Base-by-base conservation (phyloP, 106 monocot species). In the Chionographis japonica region DNA sequence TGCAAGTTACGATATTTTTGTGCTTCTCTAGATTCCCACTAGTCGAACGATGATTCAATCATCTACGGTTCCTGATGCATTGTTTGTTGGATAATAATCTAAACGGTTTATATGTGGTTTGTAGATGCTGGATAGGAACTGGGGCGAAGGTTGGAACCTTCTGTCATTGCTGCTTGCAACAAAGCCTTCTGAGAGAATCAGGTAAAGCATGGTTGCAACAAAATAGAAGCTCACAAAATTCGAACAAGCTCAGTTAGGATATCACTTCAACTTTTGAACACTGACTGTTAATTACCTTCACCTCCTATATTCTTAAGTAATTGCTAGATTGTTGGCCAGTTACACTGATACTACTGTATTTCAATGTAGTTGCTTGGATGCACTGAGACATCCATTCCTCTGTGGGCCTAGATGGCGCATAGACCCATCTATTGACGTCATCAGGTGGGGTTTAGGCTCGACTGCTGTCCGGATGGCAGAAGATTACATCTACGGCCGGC, bases 111-210 rank as follows among this genome's bases (percentile, higher is more conserved):
- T 27, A 27, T 27, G 27, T 27, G 27, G 27, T 27, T 27, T 6
- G 9, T 68, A 97, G 97, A 97, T 97, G 70, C 63, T 97, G 51
- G 97, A 97, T 73, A 84, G 92, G 58, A 86, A 92, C 46, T 97
- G 97, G 92, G 97, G 97, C 73, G 87, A 92, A 37, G 97, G 97
- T 53, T 97, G 97, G 97, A 92, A 97, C 69, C 92, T 97, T 71
- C 69, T 97, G 37, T 89, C 92, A 0, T 57, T 85, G 55, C 71
- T 97, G 19, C 87, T 97, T 69, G 97, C 92, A 61, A 79, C 80
- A 74, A 90, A 87, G 58, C 89, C 97, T 61, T 77, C 78, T 52
- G 71, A 87, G 75, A 84, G 97, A 65, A 92, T 97, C 71, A 90
- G 92, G 97, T 97, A 61, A 17, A 46, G 46, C 9, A 10, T 46